Conservation (phyloP, 495 filamentous ascomycete species). For the Xylaria longipes region DNA sequence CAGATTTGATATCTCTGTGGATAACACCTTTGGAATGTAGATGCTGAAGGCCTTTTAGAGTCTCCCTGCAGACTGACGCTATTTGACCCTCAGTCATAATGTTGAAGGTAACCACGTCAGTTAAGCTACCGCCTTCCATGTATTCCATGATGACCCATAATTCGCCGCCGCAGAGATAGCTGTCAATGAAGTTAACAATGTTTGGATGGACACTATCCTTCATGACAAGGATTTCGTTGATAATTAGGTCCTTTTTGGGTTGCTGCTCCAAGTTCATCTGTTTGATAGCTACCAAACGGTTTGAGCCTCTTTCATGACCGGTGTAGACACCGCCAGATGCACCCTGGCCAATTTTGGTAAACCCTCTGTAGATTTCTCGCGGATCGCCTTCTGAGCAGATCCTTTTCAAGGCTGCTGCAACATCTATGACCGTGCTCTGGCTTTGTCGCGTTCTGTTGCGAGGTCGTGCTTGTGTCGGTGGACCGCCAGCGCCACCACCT, state of each 20-base stretch:
- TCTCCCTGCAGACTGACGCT: constrained; percentile 93
- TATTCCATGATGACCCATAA: constrained; percentile 99
- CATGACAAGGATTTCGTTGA: constrained; percentile 99
- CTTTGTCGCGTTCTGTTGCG: constrained; percentile 69
- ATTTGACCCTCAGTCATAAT: constrained; percentile 98
- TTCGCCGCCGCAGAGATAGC: constrained; percentile 85
- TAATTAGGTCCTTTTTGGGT: constrained; percentile 98
- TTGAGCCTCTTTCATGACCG: constrained; percentile 82
- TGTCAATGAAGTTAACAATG: constrained; percentile 99
- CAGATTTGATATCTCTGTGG: constrained; percentile 98
- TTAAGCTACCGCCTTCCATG: constrained; percentile 97
- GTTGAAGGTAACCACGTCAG: constrained; percentile 98
- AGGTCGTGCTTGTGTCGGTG: constrained; percentile 61
- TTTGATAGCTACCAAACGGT: constrained; percentile 94
- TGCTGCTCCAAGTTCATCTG: constrained; percentile 99
- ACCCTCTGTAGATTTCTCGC: constrained; percentile 79
- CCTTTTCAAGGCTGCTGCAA: constrained; percentile 78
- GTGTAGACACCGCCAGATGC: constrained; percentile 96
- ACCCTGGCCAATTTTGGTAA: constrained; percentile 97
- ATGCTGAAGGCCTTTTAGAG: constrained; percentile 89
- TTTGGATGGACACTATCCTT: constrained; percentile 98
- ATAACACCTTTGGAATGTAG: constrained; percentile 98
- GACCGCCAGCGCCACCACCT: constrained; percentile 56
- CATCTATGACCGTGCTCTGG: constrained; percentile 77
- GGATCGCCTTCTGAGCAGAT: constrained; percentile 93